phyloP scores from a whole-genome alignment of 371 early-diverging fungal species.

The Zopfochytrium polystomum region DNA sequence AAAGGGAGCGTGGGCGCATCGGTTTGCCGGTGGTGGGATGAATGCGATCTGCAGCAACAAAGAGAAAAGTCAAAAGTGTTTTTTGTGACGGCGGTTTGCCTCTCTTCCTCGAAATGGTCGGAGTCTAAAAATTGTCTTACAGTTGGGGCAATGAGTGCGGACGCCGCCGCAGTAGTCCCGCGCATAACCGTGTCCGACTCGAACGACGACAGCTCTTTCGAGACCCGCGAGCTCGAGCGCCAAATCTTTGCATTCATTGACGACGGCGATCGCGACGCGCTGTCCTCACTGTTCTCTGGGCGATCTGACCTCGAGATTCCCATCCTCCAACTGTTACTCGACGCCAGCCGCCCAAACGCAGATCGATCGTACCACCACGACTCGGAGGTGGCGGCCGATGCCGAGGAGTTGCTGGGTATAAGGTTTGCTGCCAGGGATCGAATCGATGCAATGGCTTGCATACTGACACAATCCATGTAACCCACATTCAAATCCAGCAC shows the following conservation, averaged over 20 bases:
- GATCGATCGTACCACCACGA: conserved; percentile 56
- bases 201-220: too few species aligned
- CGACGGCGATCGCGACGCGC: conserved; percentile 30
- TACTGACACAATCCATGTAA: not conserved
- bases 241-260: conserved; percentile 40
- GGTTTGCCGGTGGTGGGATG: too few species aligned
- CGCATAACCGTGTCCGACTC: too few species aligned
- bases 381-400: conserved; percentile 55
- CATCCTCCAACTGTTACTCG: conserved; percentile 55
- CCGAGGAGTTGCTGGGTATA: conserved; percentile 56
- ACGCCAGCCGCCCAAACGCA: conserved; percentile 53
- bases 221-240: conserved; percentile 32
- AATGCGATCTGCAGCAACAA: too few species aligned
- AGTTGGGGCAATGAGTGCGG: too few species aligned
- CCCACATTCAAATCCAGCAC: conserved; percentile 27
- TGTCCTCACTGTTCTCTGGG: conserved; percentile 22
- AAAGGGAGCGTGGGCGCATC: too few species aligned
- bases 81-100: too few species aligned
- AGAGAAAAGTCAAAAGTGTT: too few species aligned
- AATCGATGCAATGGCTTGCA: not conserved
- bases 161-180: too few species aligned
- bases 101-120: too few species aligned
- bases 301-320: conserved; percentile 10
- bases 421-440: conserved; percentile 22
- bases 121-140: too few species aligned